Evolutionary conservation across 2,329 filamentous ascomycete genomes (phyloP).

Genomic region (Xylaria sp.): DNA sequence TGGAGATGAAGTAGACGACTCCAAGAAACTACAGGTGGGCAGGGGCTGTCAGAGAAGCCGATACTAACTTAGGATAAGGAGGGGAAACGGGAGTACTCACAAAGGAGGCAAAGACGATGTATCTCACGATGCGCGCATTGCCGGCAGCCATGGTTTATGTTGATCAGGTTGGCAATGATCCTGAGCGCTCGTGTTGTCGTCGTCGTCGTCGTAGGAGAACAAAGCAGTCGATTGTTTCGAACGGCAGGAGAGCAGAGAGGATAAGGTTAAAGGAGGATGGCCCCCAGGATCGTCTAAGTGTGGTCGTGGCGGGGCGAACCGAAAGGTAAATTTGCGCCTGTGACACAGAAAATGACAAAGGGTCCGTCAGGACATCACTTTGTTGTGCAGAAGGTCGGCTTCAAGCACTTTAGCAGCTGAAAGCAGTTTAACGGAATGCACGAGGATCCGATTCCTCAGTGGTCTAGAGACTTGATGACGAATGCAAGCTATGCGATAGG

Average conservation of each 20-base stretch:
- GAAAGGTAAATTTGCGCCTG: slow-evolving; percentile 38
- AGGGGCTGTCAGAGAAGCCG: slow-evolving; percentile 41
- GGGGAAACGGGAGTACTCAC: slow-evolving; percentile 64
- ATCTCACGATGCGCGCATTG: slow-evolving; percentile 79
- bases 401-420: not conserved
- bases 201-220: slow-evolving; percentile 19
- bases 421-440: not conserved
- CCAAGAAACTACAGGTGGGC: slow-evolving; percentile 64
- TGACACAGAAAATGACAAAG: slow-evolving; percentile 41
- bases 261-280: slow-evolving; percentile 30
- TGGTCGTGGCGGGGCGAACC: slow-evolving; percentile 33
- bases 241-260: slow-evolving; percentile 6
- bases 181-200: slow-evolving; percentile 15
- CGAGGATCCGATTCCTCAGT: slow-evolving; percentile 4
- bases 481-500: slow-evolving; percentile 24
- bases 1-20: slow-evolving; percentile 84
- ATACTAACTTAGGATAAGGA: not conserved
- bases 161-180: slow-evolving; percentile 8
- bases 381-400: slow-evolving; percentile 5
- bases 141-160: slow-evolving; percentile 68
- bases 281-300: slow-evolving; percentile 29
- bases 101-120: slow-evolving; percentile 84
- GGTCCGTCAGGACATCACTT: slow-evolving; percentile 44
- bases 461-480: slow-evolving; percentile 14
- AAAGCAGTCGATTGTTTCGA: slow-evolving; percentile 20